Conservation (phyloP, 495 filamentous ascomycete genomes). For the Penicillium egyptiacum region DNA sequence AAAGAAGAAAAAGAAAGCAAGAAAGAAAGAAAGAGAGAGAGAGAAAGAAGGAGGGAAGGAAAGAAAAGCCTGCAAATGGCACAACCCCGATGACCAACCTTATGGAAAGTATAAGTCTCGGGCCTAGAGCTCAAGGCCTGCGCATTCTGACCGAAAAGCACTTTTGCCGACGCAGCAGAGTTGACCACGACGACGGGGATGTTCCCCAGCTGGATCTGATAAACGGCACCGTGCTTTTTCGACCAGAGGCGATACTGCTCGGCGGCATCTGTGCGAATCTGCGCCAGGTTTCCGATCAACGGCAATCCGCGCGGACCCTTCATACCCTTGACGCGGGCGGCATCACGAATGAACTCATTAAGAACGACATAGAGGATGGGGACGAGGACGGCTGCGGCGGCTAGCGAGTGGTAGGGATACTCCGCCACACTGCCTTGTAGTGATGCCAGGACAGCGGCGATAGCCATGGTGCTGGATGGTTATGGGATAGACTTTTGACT, state of each 20-base stretch:
- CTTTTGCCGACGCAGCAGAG: conserved; percentile 55
- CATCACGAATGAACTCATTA: conserved; percentile 54
- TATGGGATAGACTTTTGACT: not conserved
- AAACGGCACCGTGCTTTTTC: conserved; percentile 57
- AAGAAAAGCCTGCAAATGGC: not conserved
- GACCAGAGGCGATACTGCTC: conserved; percentile 61
- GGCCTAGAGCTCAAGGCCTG: conserved; percentile 60
- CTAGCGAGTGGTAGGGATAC: conserved; percentile 32
- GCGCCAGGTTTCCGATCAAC: conserved; percentile 61
- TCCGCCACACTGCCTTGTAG: conserved; percentile 25
- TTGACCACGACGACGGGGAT: conserved; percentile 62
- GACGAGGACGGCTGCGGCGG: conserved; percentile 25
- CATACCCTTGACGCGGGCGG: conserved; percentile 51
- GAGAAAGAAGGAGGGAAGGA: no score
- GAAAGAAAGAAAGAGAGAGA: no score
- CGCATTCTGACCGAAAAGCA: conserved; percentile 59
- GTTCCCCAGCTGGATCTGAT: conserved; percentile 65
- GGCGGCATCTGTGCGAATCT: conserved; percentile 59
- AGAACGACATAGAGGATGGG: conserved; percentile 48
- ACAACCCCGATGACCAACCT: conserved; percentile 36
- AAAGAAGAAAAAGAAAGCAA: no score
- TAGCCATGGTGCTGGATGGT: conserved; percentile 31
- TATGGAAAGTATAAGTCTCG: conserved; percentile 66
- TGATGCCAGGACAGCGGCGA: conserved; percentile 26
- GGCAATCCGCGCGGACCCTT: conserved; percentile 57